These are phyloP conservation scores for Aspergillus pseudoglaucus DNA, from an alignment of 2,329 filamentous ascomycete genomes.

Conservation along the genomic window DNA sequence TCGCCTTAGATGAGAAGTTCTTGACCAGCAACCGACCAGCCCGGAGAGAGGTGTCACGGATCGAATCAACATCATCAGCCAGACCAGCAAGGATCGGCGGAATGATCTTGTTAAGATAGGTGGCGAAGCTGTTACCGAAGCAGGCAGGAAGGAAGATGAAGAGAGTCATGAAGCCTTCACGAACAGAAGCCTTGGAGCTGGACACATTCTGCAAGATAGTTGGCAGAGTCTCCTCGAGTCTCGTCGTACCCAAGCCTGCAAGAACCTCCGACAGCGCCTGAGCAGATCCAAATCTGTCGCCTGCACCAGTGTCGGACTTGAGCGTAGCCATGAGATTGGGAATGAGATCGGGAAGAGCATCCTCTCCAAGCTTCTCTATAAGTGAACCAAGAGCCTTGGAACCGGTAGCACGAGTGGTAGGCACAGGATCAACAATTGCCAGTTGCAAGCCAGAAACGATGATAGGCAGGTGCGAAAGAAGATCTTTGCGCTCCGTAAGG, in stretches of 20 bases:
- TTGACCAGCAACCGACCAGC: conserved; percentile 93
- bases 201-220: conserved; percentile 95
- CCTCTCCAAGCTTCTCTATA: conserved; percentile 97
- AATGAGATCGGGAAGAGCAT: conserved; percentile 92
- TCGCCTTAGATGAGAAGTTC: conserved; percentile 92
- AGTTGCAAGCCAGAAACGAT: conserved; percentile 82
- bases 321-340: conserved; percentile 96
- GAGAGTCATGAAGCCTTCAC: conserved; percentile 98
- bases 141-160: conserved; percentile 99
- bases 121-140: conserved; percentile 97
- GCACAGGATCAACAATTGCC: conserved; percentile 90
- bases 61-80: conserved; percentile 92
- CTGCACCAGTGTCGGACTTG: conserved; percentile 93
- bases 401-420: conserved; percentile 89
- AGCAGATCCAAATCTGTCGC: conserved; percentile 89
- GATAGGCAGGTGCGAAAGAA: conserved; percentile 83
- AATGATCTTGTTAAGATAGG: conserved; percentile 91
- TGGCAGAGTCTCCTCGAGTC: conserved; percentile 90
- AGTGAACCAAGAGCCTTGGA: conserved; percentile 92
- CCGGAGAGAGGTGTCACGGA: conserved; percentile 90
- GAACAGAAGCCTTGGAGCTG: conserved; percentile 80
- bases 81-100: conserved; percentile 89
- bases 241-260: conserved; percentile 83
- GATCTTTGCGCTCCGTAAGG: conserved; percentile 91
- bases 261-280: conserved; percentile 95